A percentile compares a stretch with the other conserved stretches of the same genome.
Conservation (phyloP, 176 grass and related monocot species). For the Puya raimondii region DNA sequence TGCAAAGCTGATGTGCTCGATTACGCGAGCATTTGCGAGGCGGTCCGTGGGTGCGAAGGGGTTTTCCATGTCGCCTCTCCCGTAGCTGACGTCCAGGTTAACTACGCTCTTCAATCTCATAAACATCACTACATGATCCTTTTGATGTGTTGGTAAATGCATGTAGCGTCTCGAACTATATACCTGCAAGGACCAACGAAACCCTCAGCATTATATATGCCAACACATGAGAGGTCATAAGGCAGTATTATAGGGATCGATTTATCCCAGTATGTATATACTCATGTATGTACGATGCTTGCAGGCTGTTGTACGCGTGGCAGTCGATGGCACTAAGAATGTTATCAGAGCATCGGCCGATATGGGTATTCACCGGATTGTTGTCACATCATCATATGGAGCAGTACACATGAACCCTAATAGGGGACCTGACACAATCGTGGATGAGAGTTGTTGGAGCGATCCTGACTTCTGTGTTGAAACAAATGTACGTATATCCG, state of each 20-base stretch:
- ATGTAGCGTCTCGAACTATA: no score
- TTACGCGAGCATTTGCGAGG: slow-evolving; percentile 9
- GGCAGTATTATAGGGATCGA: no score
- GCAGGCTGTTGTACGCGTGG: slow-evolving; percentile 27
- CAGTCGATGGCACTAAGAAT: slow-evolving; percentile 35
- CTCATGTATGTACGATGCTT: not conserved
- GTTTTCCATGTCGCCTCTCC: slow-evolving; percentile 52
- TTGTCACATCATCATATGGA: slow-evolving; percentile 43
- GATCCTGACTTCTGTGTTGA: slow-evolving; percentile 40
- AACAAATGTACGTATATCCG: slow-evolving; percentile 11
- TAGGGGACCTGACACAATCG: slow-evolving; percentile 34
- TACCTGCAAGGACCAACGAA: no score
- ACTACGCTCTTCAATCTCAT: no score
- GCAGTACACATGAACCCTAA: slow-evolving; percentile 62
- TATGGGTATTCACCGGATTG: slow-evolving; percentile 14
- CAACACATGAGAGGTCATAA: no score
- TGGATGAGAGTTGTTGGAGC: slow-evolving; percentile 55
- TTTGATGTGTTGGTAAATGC: no score
- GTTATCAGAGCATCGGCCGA: slow-evolving; percentile 32
- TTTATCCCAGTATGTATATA: not conserved
- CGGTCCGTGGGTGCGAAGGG: slow-evolving; percentile 39
- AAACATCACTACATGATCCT: no score
- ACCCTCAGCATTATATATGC: no score
- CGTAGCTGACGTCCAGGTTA: slow-evolving; percentile 27
- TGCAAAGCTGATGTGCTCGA: slow-evolving; percentile 40